Percentiles rank a stretch among this genome's conserved stretches.
These are phyloP conservation scores for Aspergillus sp. DNA, from an alignment of 2,329 filamentous ascomycete species.

Conservation along the genomic window DNA sequence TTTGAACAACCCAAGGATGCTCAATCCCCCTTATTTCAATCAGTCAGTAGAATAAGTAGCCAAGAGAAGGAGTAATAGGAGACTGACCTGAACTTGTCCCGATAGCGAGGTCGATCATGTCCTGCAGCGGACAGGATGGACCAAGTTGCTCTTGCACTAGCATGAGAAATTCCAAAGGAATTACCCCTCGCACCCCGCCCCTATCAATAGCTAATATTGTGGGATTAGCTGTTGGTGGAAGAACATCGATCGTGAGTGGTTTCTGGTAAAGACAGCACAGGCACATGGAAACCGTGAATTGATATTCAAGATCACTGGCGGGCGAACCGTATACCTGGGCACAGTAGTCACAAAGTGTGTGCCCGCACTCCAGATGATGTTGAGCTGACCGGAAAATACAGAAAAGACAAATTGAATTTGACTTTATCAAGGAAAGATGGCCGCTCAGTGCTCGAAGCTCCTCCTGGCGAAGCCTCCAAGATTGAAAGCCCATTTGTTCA, in stretches of 20 bases:
- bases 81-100: conserved; percentile 9
- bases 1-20: conserved; percentile 14
- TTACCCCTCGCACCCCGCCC: conserved; percentile 4
- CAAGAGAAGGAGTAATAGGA: background rate
- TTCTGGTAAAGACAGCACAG: background rate
- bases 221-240: conserved; percentile 5
- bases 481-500: background rate
- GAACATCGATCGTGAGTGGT: conserved; percentile 1
- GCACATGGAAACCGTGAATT: conserved; percentile 3
- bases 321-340: background rate
- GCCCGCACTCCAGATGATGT: conserved; percentile 5
- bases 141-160: conserved; percentile 3
- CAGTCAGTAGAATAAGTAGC: background rate
- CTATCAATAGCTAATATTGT: conserved; percentile 8
- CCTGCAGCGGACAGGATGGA: background rate
- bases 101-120: conserved; percentile 6
- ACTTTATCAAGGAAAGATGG: background rate
- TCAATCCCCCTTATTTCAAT: conserved; percentile 15
- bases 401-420: conserved; percentile 6
- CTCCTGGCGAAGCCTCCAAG: conserved; percentile 1
- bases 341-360: conserved; percentile 5
- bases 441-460: background rate
- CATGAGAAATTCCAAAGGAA: conserved; percentile 5
- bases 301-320: background rate
- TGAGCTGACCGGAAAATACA: conserved; percentile 1